Evolutionary conservation across 2,329 filamentous ascomycete species (phyloP), one percentile per base, ranked within the genome.

Genomic region (Phyllosticta citribraziliensis): DNA sequence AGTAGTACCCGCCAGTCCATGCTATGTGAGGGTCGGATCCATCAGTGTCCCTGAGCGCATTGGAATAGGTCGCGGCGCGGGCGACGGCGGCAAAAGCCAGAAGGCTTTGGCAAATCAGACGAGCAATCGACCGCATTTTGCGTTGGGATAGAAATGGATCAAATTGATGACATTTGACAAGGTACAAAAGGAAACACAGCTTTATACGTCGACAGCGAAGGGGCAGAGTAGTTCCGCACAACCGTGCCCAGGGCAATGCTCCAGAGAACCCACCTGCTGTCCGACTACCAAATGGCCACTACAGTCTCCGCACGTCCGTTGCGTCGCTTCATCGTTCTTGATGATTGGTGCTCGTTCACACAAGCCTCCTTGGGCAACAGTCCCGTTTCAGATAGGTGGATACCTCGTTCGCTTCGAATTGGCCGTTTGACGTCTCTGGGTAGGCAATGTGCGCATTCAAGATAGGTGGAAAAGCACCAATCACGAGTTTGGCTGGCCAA

Each of bases 21-120:
- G 78, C 77, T 5, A 84, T 76, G 63, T 79, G 79, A 0, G 82
- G 80, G 64, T 84, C 81, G 20, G 76, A 78, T 9, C 82, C 81
- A 47, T 79, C 76, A 0, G 74, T 75, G 19, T 73, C 72, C 40
- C 78, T 77, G 57, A 84, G 74, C 0, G 82, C 80, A 63, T 84
- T 84, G 35, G 78, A 79, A 64, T 77, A 84, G 19, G 75, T 72
- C 30, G 71, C 70, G 27, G 71, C 71, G 52, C 65, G 66, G 47
- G 66, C 70, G 14, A 69, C 58, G 25, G 65, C 33, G 20, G 58
- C 54, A 9, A 56, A 47, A 12, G 53, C 54, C 58, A 53, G 56
- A 54, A 61, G 54, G 25, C 20, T 27, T 54, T 54, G 56, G 58
- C 53, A 56, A 47, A 61, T 61, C 54, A 61, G 20, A 20, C 53